Conservation (phyloP, 306 rosid genomes). For the Adenanthera pavonina region DNA sequence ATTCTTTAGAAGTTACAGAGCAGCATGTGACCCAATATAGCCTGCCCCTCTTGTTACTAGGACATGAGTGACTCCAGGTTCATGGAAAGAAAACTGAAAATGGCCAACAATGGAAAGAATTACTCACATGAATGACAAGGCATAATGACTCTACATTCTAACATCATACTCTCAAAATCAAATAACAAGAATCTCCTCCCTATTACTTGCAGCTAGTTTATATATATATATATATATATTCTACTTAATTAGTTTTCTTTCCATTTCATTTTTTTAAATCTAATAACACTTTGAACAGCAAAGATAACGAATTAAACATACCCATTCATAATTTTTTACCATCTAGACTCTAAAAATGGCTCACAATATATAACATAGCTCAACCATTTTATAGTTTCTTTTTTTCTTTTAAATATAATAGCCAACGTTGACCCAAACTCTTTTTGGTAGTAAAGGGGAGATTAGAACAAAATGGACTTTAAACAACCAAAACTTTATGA, state of each 20-base stretch:
- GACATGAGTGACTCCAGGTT: constrained; percentile 86
- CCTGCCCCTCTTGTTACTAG: constrained; percentile 99
- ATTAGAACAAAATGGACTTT: no score
- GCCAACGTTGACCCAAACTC: constrained; percentile 12
- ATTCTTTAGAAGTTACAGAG: constrained; percentile 79
- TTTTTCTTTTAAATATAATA: constrained; percentile 2
- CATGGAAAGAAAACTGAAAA: constrained; percentile 73
- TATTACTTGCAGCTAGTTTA: neutral
- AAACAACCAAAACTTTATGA: neutral
- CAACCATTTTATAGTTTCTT: constrained; percentile 21
- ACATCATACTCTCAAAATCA: neutral
- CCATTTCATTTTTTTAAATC: neutral
- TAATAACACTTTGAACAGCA: neutral
- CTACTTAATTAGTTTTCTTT: neutral
- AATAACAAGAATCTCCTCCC: constrained; percentile 1
- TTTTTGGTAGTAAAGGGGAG: no score
- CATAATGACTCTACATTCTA: neutral
- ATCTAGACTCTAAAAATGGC: neutral
- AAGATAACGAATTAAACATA: neutral
- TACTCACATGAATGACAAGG: constrained; percentile 18
- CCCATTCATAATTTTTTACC: neutral
- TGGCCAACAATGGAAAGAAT: constrained; percentile 15
- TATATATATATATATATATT: no score
- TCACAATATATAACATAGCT: neutral
- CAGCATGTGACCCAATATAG: constrained; percentile 91